Evolutionary conservation across 2,329 filamentous ascomycete genomes (phyloP), one percentile per base, ranked within the genome.

Genomic region (Neocucurbitaria cava): DNA sequence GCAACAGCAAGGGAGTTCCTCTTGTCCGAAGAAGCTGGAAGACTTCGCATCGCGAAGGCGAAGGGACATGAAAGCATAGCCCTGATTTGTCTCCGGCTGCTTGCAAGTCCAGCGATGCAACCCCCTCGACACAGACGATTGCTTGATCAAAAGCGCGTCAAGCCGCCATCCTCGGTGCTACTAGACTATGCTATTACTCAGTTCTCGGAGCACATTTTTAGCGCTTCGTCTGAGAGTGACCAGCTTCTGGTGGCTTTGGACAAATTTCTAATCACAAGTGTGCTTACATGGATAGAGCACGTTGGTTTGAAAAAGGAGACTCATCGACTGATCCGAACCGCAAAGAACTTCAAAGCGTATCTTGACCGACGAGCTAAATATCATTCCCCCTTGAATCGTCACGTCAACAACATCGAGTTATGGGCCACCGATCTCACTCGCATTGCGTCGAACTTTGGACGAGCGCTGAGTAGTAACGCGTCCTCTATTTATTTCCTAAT

Each of bases 281-380:
- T 42, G 4, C 24, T 50, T 9, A 38, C 40, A 3, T 50, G 48
- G 48, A 45, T 50, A 18, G 48, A 50, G 20, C 17, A 26, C 3
- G 5, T 50, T 21, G 31, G 21, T 20, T 18, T 18, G 10, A 33
- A 26, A 10, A 33, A 50, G 18, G 48, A 50, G 13, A 11, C 28
- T 3, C 3, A 24, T 36, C 17, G 28, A 7, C 15, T 50, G 20
- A 38, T 42, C 7, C 39, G 21, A 20, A 45, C 40, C 15, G 48
- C 48, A 39, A 50, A 50, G 31, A 50, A 50, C 18, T 20, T 50
- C 2, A 50, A 50, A 38, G 39, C 28, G 4, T 44, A 44, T n/a
- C 40, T 44, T n/a, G 21, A 39, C 20, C n/a, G 48, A 18, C 26
- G 40, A 20, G 40, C 48, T n/a, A 45, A 50, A n/a, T 38, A 45